Percentiles rank a stretch among this genome's conserved stretches.
Conservation (phyloP, 768 basidiomycete species). For the Trametes cinnabarina region DNA sequence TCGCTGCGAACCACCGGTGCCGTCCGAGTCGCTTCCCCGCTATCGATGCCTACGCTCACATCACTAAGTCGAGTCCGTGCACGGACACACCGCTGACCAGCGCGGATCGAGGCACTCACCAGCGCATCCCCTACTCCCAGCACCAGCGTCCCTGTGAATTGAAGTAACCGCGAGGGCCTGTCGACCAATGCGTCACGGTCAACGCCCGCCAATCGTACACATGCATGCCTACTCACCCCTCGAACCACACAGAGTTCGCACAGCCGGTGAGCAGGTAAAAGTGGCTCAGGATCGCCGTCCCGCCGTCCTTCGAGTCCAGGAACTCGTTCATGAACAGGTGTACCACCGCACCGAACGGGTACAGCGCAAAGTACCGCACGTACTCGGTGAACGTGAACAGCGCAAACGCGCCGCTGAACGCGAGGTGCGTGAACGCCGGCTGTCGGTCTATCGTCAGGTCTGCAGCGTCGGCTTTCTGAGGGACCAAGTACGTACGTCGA, state of each 20-base stretch:
- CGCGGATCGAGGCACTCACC: no score
- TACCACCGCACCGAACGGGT: slow-evolving; percentile 89
- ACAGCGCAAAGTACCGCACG: slow-evolving; percentile 96
- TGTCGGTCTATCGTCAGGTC: slow-evolving; percentile 39
- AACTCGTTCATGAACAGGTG: slow-evolving; percentile 99
- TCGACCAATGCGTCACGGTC: background rate
- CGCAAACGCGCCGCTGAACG: slow-evolving; percentile 93
- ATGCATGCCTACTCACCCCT: slow-evolving; percentile 70
- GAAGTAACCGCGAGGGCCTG: slow-evolving; percentile 50
- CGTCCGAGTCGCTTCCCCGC: slow-evolving; percentile 83
- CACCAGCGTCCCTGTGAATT: slow-evolving; percentile 83
- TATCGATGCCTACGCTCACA: slow-evolving; percentile 71
- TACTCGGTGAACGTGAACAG: slow-evolving; percentile 96
- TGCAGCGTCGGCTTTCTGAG: no score
- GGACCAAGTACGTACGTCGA: slow-evolving; percentile 61
- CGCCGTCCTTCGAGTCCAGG: slow-evolving; percentile 89
- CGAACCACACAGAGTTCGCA: slow-evolving; percentile 92
- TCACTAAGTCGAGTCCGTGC: background rate
- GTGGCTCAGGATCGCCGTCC: slow-evolving; percentile 95
- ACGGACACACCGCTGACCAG: background rate
- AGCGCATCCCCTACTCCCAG: slow-evolving; percentile 93
- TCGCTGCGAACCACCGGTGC: slow-evolving; percentile 80
- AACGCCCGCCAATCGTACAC: no score
- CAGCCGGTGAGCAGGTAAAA: slow-evolving; percentile 97
- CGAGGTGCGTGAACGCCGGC: slow-evolving; percentile 95